Percentiles rank a stretch among this genome's conserved stretches.
phyloP scores from a whole-genome alignment of 345 rosid species.

The Carallia brachiata region DNA sequence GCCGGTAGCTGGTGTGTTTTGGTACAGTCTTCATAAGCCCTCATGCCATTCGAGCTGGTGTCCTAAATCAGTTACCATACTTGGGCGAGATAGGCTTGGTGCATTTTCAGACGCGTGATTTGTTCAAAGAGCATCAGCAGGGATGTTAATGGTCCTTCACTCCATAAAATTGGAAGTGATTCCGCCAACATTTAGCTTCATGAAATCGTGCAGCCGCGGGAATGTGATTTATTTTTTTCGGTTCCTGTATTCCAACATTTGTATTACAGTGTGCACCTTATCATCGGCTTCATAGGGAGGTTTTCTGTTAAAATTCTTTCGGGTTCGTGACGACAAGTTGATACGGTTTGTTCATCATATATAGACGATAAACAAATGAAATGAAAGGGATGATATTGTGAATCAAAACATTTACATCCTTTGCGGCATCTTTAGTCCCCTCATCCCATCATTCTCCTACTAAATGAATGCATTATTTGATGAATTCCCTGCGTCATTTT shows the following conservation, averaged over 20 bases:
- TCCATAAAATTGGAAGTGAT: background rate
- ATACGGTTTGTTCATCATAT: too few relatives aligned
- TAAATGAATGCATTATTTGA: too few relatives aligned
- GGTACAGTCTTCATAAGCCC: background rate
- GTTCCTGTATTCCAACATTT: background rate
- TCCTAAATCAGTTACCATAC: background rate
- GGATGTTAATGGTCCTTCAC: background rate
- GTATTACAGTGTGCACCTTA: background rate
- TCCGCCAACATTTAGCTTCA: background rate
- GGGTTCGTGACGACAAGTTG: too few relatives aligned
- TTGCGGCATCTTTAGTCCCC: too few relatives aligned
- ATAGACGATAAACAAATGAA: background rate
- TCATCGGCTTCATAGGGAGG: slow-evolving; percentile 6
- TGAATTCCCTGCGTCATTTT: too few relatives aligned
- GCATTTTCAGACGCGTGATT: slow-evolving; percentile 9
- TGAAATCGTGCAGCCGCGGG: background rate
- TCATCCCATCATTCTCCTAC: too few relatives aligned
- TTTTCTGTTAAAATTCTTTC: background rate
- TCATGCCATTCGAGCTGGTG: background rate
- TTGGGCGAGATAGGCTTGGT: background rate
- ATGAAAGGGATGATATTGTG: background rate
- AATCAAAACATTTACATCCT: background rate
- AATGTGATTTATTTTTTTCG: slow-evolving; percentile 2
- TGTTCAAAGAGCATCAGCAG: background rate
- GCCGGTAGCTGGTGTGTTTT: background rate